A percentile compares a stretch with the other conserved stretches of the same genome.
Evolutionary conservation across 805 yeast species (phyloP).

Genomic region (Zygosaccharomyces bailii): DNA sequence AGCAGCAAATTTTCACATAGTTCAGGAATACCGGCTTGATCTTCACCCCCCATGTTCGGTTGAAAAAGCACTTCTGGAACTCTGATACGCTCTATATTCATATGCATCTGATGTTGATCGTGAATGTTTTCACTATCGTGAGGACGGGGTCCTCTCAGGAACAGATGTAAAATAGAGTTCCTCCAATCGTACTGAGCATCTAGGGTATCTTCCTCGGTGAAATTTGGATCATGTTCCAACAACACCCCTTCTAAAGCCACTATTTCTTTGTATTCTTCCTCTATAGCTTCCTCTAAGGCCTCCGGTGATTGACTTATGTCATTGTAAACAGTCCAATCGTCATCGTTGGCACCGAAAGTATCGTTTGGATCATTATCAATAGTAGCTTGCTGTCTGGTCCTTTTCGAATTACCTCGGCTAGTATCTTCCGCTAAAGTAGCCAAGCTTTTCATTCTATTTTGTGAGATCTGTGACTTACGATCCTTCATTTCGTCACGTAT

Average conservation of each 20-base stretch:
- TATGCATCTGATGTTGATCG: constrained; percentile 84
- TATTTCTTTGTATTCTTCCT: constrained; percentile 61
- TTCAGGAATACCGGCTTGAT: constrained; percentile 92
- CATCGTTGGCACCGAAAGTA: constrained; percentile 92
- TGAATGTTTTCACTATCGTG: constrained; percentile 78
- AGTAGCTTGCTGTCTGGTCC: constrained; percentile 57
- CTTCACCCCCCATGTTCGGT: constrained; percentile 91
- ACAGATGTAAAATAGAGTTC: constrained; percentile 72
- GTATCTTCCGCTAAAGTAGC: constrained; percentile 79
- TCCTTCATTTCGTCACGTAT: constrained; percentile 76
- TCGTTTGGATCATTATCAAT: constrained; percentile 91
- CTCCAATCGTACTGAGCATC: constrained; percentile 85
- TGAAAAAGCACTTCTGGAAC: constrained; percentile 91
- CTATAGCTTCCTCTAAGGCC: constrained; percentile 64
- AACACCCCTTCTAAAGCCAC: constrained; percentile 68
- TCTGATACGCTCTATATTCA: constrained; percentile 85
- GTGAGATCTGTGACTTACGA: constrained; percentile 88
- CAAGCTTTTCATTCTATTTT: constrained; percentile 84
- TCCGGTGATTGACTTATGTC: constrained; percentile 74
- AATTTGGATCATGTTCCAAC: constrained; percentile 77
- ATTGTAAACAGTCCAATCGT: constrained; percentile 89
- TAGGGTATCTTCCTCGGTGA: constrained; percentile 78
- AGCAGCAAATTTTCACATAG: constrained; percentile 62
- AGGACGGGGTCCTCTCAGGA: constrained; percentile 85
- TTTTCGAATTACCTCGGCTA: constrained; percentile 41